Percentiles rank a stretch among this genome's conserved stretches.
Evolutionary conservation across 805 yeast species (phyloP).

Genomic region (Myxozyma nipponensis): DNA sequence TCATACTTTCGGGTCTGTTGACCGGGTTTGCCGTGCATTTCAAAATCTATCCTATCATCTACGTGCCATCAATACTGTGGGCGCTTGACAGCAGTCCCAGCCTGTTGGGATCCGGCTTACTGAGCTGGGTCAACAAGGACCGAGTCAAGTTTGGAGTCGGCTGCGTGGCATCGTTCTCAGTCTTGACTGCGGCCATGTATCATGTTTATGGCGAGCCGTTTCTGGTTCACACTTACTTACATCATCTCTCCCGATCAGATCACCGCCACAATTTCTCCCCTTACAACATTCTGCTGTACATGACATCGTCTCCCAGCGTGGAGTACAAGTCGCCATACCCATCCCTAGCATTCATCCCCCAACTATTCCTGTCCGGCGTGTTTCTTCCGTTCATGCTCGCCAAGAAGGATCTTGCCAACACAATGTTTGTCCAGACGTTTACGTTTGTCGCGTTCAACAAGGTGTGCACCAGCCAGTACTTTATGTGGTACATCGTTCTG

Average conservation of each 20-base stretch:
- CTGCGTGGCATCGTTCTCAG: constrained; percentile 44
- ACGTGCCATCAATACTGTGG: constrained; percentile 55
- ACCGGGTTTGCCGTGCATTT: constrained; percentile 83
- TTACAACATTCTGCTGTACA: constrained; percentile 65
- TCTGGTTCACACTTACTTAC: constrained; percentile 70
- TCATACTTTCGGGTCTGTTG: constrained; percentile 44
- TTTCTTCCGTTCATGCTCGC: constrained; percentile 54
- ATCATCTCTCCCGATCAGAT: constrained; percentile 78
- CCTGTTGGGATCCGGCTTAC: constrained; percentile 23
- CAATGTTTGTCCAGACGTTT: constrained; percentile 72
- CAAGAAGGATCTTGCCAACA: constrained; percentile 44
- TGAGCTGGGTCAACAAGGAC: constrained; percentile 42
- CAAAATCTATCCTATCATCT: constrained; percentile 88
- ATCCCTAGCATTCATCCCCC: constrained; percentile 79
- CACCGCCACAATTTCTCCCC: constrained; percentile 94
- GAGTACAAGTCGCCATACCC: constrained; percentile 37
- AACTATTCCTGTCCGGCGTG: constrained; percentile 55
- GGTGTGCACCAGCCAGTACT: constrained; percentile 91
- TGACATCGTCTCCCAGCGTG: constrained; percentile 36
- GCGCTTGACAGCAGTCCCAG: constrained; percentile 26
- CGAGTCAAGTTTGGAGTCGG: constrained; percentile 45
- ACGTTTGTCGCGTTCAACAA: constrained; percentile 75
- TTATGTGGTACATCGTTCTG: constrained; percentile 87
- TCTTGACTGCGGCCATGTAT: constrained; percentile 60
- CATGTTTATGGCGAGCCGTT: constrained; percentile 59